Base-by-base conservation (phyloP, 257 asterid genomes). In the Cordia subcordata region DNA sequence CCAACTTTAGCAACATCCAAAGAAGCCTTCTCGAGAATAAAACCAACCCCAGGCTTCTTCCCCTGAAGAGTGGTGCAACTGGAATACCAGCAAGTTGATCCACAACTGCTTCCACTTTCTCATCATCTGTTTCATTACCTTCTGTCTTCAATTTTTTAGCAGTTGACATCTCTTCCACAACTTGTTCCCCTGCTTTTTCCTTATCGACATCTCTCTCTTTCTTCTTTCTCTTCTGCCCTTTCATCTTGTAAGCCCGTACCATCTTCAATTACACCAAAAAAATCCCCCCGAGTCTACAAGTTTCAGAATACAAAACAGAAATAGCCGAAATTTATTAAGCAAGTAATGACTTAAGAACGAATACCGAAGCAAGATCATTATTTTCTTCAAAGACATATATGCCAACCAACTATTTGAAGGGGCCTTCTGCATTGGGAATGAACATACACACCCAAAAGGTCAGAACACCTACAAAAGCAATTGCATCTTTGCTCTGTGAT, bases 31-130 rank as follows among this genome's bases (percentile, higher is more conserved):
- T 82, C 93, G 5, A 84, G 78, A 64, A 84, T 53, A 63, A 82
- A 84, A 62, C 79, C 72, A 61, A 84, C 82, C 3, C 79, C 75
- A 10, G 75, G 83, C 53, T 72, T 79, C 16, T 61, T 61, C 11
- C 42, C 68, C 12, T 47, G 5, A 47, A 9, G 6, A 8, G 5
- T n/a, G 12, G 52, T 12, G 52, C 74, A 70, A 74, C 58, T 21
- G 96, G 96, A 66, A 92, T 77, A 4, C 98, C 91, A 38, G 94
- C 82, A 72, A 79, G 52, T 52, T 82, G 80, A 58, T 67, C 74
- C 20, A 55, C 69, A 39, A 54, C 68, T 52, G 72, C 53, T 67
- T 71, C 88, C 23, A 49, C 58, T 53, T 57, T 78, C 72, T 72
- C 88, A 14, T 65, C 67, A 0, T 71, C 82, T 39, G 44, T 39